Evolutionary conservation across 345 rosid species (phyloP), one percentile per base, ranked within the genome.

Genomic region (Zanthoxylum bungeanum): DNA sequence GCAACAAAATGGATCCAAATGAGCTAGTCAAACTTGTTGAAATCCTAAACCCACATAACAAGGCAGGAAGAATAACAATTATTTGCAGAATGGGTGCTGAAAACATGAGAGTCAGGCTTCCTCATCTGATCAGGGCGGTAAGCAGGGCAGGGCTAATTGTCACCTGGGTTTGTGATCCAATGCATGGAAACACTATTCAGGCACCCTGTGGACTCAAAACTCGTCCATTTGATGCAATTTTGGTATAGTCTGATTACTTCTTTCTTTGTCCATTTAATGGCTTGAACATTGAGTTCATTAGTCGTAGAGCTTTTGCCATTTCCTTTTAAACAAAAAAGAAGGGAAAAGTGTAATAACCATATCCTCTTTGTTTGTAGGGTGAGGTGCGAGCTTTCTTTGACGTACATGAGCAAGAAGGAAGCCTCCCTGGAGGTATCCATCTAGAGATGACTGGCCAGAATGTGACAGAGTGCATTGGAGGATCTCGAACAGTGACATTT

Each of bases 151-250:
- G 90, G 59, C 85, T 85, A 69, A 73, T 85, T 42, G 89, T 88
- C 75, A 84, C 89, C 66, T 88, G 92, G 92, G 89, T 88, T 50
- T 77, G 82, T 31, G 92, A 88, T 82, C 92, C 89, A 5, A 80
- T 88, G 88, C 91, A 87, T 7, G 89, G 91, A 56, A 85, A 87
- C 88, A 87, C 91, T 24, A 87, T 85, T 59, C 78, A 84, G 75
- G 89, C 92, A 55, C 92, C 92, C 1, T 84, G 89, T 28, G 92
- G 92, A 10, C 89, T 82, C 73, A 88, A 80, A 77, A 88, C 92
- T n/a, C 84, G 88, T 16, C 76, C 92, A 71, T 88, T 88, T 2
- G 92, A 88, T 78, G 77, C 90, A 30, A 85, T 88, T 42, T 58
- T 85, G 87, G 91, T 87, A 85, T 65, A 53, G 51, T 42, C n/a